Conservation (phyloP, 2,329 filamentous ascomycete genomes). For the Thielaviopsis euricoi region DNA sequence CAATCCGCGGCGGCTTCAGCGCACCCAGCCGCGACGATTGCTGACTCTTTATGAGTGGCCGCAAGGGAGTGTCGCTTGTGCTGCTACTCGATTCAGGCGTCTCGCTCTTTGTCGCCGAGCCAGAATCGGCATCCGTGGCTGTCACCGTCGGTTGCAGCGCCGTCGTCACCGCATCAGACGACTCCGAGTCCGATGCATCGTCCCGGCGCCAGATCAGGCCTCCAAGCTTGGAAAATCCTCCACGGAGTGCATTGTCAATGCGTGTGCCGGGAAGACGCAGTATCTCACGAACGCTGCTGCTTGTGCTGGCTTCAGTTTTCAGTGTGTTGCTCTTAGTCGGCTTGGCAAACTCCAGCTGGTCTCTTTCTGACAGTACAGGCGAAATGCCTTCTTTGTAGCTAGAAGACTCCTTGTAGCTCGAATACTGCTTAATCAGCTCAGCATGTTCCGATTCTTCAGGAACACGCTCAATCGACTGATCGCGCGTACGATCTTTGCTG, state of each 20-base stretch:
- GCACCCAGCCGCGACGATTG: constrained; percentile 30
- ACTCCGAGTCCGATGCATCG: constrained; percentile 13
- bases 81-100: background rate
- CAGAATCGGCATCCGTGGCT: background rate
- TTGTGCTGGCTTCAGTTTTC: constrained; percentile 29
- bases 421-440: background rate
- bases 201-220: constrained; percentile 43
- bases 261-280: constrained; percentile 51
- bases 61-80: constrained; percentile 13
- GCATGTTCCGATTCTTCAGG: background rate
- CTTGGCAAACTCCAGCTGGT: background rate
- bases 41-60: constrained; percentile 19
- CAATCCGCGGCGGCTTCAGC: constrained; percentile 32
- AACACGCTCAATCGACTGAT: constrained; percentile 7
- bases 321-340: background rate
- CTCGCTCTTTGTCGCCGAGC: too few species aligned
- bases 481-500: constrained; percentile 5
- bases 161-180: constrained; percentile 12
- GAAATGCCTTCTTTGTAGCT: background rate
- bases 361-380: background rate
- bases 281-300: constrained; percentile 34
- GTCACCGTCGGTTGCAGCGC: constrained; percentile 8
- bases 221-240: constrained; percentile 37
- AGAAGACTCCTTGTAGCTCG: background rate
- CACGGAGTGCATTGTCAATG: constrained; percentile 54